Conservation (phyloP, 768 basidiomycete genomes). For the Boletus rubroflammeus region DNA sequence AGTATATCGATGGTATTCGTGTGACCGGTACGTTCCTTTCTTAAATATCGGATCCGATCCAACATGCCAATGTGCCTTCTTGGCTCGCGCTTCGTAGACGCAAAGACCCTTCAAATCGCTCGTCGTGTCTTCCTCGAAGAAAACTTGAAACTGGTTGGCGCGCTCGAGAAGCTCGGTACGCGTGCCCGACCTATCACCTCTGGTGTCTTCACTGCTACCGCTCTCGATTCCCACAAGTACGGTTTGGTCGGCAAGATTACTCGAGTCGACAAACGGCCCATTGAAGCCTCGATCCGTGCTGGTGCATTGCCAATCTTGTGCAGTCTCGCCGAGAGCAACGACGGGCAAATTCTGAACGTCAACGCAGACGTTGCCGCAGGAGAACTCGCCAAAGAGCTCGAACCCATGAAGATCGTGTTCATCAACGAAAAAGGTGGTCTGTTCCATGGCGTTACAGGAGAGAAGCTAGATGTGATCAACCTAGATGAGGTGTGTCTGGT, state of each 20-base stretch:
- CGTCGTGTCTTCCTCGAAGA: slow-evolving; percentile 96
- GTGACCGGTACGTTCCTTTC: slow-evolving; percentile 70
- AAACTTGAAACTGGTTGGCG: slow-evolving; percentile 90
- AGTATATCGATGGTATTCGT: slow-evolving; percentile 96
- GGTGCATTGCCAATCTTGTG: slow-evolving; percentile 96
- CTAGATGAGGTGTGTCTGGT: slow-evolving; percentile 73
- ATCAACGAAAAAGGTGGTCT: slow-evolving; percentile 97
- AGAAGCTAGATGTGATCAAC: slow-evolving; percentile 96
- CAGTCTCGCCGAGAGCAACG: slow-evolving; percentile 87
- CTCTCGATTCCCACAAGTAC: slow-evolving; percentile 93
- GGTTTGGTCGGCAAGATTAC: slow-evolving; percentile 95
- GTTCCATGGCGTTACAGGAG: slow-evolving; percentile 95
- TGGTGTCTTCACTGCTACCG: slow-evolving; percentile 96
- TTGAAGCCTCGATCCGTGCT: slow-evolving; percentile 95
- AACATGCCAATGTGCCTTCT: not conserved
- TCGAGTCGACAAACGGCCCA: slow-evolving; percentile 89
- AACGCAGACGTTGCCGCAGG: slow-evolving; percentile 99
- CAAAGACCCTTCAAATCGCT: slow-evolving; percentile 91
- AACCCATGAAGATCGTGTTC: slow-evolving; percentile 98
- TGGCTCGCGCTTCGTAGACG: slow-evolving; percentile 47
- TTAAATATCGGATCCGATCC: not conserved
- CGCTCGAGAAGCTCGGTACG: slow-evolving; percentile 91
- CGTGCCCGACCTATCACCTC: slow-evolving; percentile 97
- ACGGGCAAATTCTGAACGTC: slow-evolving; percentile 98
- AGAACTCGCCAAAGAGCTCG: slow-evolving; percentile 95